Conservation (phyloP, 306 rosid genomes). For the Ormosia emarginata region DNA sequence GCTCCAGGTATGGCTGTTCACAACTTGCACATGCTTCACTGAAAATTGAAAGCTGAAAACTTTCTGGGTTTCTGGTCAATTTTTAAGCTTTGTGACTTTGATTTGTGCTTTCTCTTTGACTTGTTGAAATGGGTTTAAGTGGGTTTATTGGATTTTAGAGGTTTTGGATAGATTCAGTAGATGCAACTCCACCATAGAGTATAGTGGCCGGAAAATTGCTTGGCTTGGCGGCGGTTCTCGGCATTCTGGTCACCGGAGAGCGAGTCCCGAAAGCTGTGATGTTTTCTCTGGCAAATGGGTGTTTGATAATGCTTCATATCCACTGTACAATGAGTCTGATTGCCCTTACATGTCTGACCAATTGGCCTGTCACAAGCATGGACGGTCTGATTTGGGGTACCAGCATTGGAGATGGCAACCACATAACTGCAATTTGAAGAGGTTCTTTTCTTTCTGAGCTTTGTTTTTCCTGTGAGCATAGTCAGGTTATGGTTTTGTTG, state of each 20-base stretch:
- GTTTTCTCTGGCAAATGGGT: conserved; percentile 90
- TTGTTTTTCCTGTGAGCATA: neutral
- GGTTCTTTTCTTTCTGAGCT: conserved; percentile 34
- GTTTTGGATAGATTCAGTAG: conserved; percentile 81
- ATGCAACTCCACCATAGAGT: conserved; percentile 75
- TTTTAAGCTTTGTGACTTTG: conserved; percentile 22
- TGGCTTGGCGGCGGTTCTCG: conserved; percentile 29
- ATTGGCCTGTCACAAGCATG: conserved; percentile 94
- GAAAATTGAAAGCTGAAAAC: neutral
- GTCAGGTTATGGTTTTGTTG: neutral
- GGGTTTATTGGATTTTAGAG: conserved; percentile 41
- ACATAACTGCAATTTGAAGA: conserved; percentile 84
- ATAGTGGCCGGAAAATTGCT: conserved; percentile 72
- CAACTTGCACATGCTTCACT: neutral
- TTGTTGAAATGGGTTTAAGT: conserved; percentile 24
- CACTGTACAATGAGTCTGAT: conserved; percentile 61
- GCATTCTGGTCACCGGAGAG: conserved; percentile 33
- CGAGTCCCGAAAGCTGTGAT: conserved; percentile 57
- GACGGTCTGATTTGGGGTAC: conserved; percentile 79
- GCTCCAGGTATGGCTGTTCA: conserved; percentile 43
- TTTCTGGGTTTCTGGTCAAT: neutral
- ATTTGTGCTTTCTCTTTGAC: conserved; percentile 19
- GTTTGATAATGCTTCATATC: conserved; percentile 71
- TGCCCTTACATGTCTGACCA: conserved; percentile 99
- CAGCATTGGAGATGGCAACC: conserved; percentile 98